These are phyloP conservation scores for Aureobasidium melanogenum DNA, from an alignment of 2,329 filamentous ascomycete species.

Conservation along the genomic window DNA sequence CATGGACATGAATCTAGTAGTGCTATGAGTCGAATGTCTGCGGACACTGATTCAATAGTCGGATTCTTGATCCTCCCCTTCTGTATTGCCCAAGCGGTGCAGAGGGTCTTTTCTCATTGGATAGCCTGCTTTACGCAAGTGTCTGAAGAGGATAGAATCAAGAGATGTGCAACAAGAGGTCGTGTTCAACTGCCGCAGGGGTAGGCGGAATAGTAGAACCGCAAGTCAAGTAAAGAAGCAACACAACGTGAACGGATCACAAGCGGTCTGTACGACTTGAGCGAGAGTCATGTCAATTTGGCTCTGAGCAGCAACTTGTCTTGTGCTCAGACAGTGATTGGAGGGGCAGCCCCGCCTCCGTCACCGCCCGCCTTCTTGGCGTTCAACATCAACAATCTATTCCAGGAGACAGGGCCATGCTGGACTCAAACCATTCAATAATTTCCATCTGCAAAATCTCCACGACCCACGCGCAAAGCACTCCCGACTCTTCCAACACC, in stretches of 20 bases:
- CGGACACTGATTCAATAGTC: background rate
- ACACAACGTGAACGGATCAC: background rate
- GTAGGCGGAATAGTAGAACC: background rate
- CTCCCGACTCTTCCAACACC: background rate
- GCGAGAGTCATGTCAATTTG: background rate
- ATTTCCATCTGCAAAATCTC: constrained; percentile 1
- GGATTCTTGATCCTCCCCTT: constrained; percentile 5
- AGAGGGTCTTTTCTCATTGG: constrained; percentile 12
- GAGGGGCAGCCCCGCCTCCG: constrained; percentile 9
- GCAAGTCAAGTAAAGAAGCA: background rate
- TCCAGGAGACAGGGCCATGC: background rate
- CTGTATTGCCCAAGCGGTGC: background rate
- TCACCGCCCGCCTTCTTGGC: constrained; percentile 9
- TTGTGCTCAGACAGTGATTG: background rate
- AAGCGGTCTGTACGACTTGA: background rate
- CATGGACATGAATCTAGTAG: background rate
- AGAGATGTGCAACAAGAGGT: background rate
- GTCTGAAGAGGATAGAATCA: constrained; percentile 1
- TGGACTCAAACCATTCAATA: background rate
- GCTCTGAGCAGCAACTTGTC: background rate
- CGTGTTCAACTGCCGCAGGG: background rate
- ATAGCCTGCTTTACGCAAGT: background rate
- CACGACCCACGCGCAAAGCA: constrained; percentile 5
- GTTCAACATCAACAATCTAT: constrained; percentile 10
- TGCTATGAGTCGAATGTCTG: background rate